phyloP scores from a whole-genome alignment of 768 basidiomycete genomes.

The Suillus paluster region DNA sequence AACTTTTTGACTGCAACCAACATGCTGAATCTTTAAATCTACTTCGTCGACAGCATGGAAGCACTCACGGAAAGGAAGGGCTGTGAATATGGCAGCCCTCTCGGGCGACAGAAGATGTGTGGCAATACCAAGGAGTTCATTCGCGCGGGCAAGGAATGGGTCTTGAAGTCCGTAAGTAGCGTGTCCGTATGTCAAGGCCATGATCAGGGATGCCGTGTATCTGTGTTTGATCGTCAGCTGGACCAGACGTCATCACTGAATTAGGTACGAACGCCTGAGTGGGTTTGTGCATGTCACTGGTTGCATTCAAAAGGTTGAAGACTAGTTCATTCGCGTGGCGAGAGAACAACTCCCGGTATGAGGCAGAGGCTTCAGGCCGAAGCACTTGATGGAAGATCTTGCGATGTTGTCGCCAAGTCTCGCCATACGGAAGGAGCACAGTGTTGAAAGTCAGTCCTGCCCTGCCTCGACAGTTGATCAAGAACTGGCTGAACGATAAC shows the following conservation, averaged over 20 bases:
- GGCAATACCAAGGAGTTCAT: slow-evolving; percentile 22
- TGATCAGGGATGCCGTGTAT: slow-evolving; percentile 30
- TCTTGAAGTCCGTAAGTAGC: slow-evolving; percentile 22
- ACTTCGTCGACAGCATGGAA: background rate
- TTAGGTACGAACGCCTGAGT: slow-evolving; percentile 19
- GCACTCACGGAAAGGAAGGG: slow-evolving; percentile 13
- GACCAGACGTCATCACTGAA: background rate
- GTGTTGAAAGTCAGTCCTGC: slow-evolving; percentile 31
- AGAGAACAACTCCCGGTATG: slow-evolving; percentile 16
- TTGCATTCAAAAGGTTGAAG: slow-evolving; percentile 15
- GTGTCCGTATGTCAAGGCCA: slow-evolving; percentile 30
- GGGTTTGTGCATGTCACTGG: slow-evolving; percentile 17
- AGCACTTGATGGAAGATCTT: slow-evolving; percentile 22
- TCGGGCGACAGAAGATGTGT: slow-evolving; percentile 9
- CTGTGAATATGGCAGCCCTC: slow-evolving; percentile 6
- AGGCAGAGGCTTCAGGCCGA: slow-evolving; percentile 15
- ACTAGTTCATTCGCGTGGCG: slow-evolving; percentile 14
- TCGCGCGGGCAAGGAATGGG: slow-evolving; percentile 22
- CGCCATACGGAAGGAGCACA: slow-evolving; percentile 24
- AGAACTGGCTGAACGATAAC: too few relatives aligned
- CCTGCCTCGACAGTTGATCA: slow-evolving; percentile 11
- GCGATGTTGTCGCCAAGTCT: slow-evolving; percentile 21
- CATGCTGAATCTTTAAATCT: background rate
- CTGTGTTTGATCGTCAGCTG: slow-evolving; percentile 13
- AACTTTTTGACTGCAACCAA: background rate